Base-by-base conservation (phyloP, 1,284 basidiomycete genomes). In the Peniophora sp. region DNA sequence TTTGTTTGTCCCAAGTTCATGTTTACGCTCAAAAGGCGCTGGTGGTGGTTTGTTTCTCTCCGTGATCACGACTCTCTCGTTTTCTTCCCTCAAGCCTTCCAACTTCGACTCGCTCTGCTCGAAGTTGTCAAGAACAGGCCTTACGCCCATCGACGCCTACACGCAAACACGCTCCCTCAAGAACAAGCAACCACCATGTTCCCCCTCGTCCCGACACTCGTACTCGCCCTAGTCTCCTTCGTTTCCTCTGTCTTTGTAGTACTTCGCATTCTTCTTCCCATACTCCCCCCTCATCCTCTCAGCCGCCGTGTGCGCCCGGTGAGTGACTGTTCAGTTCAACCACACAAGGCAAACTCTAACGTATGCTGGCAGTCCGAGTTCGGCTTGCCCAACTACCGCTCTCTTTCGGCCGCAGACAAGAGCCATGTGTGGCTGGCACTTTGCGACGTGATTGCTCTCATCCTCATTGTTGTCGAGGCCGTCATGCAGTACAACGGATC, bases 271-370 rank as follows among this genome's bases (percentile, higher is more conserved):
- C 61, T 85, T 59, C 71, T 85, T 60, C 83, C 85, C 53, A 80
- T 86, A 62, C 64, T 87, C 52, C 84, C 83, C 36, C 80, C 82
- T 51, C 75, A 79, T 59, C 81, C 83, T 41, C 70, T 86, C 62
- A 85, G 81, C 66, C 77, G 77, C 69, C 79, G 80, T 59, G 81
- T 83, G 61, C 72, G 78, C 64, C 82, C 82, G 48, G 84, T 86
- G 61, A 55, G 80, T 73, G 32, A 20, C 19, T 44, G 48, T 52
- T 54, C 51, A 53, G 44, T 48, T 48, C 11, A 55, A 39, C 52
- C 46, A 50, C 47, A 34, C 20, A 48, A 38, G 45, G 50, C 17
- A 36, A 34, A 27, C 48, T 53, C 50, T 58, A 47, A 61, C 57
- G 61, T 50, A 49, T 55, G 56, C 48, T 39, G 56, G 38, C 57